Base-by-base conservation (phyloP, 768 basidiomycete species). In the Roridomyces roridus region DNA sequence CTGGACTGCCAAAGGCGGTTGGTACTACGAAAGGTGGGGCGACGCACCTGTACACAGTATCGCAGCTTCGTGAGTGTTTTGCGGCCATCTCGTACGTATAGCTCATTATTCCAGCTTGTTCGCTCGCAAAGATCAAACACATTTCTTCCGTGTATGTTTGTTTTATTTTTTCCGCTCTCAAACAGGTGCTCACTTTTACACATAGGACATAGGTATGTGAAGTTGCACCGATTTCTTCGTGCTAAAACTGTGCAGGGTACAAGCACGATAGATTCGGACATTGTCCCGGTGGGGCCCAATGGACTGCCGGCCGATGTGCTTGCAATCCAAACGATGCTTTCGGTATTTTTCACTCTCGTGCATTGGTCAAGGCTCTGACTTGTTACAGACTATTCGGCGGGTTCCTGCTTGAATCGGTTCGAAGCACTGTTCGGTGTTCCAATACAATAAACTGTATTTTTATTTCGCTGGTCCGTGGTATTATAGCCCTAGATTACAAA, bases 11-110 rank as follows among this genome's bases (percentile, higher is more conserved):
- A 50, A 78, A 39, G 94, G 94, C 50, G 94, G 94, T 15, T 94
- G 95, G 70, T 95, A 94, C 70, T 94, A 94, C 62, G 93, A 95
- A 85, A 86, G 93, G 29, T 94, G 94, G 94, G 96, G 96, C 46
- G 96, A 97, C 74, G 96, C 96, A 12, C 86, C 86, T 10, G 85
- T 94, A 8, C 92, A 94, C 67, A 91, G 88, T 50, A 94, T 98
- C 55, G 96, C 91, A 31, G 95, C 90, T 1, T 98, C 39, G 79
- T 80, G 62, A 58, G 75, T 65, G 10, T 17, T 15, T 51, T 17
- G 9, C 20, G 17, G 10, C 39, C 15, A 2, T 10, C 5, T n/a
- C 39, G 20, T 40, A 34, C 7, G 31, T 34, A 34, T 3, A 34
- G 31, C 31, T 15, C 31, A 4, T 34, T 3, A 34, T 2, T 34